These are phyloP conservation scores for Mycena albidolilacea DNA, from an alignment of 768 basidiomycete species.

Conservation along the genomic window DNA sequence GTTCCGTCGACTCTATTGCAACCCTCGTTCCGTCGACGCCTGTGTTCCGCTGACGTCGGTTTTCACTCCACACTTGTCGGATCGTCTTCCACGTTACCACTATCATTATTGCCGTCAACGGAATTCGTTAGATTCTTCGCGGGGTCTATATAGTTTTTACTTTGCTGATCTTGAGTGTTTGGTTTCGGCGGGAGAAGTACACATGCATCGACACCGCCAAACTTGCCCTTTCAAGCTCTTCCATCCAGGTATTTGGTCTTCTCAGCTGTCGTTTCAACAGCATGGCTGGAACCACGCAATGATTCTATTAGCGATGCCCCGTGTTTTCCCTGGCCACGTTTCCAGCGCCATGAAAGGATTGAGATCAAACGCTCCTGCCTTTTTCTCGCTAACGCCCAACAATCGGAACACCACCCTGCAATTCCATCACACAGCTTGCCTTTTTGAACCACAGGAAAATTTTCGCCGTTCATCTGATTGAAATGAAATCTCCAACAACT, in stretches of 20 bases:
- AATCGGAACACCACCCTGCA: not conserved
- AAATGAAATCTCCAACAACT: not conserved
- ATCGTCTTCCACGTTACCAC: not conserved
- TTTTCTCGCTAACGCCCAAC: not conserved
- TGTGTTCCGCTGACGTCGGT: constrained; percentile 5
- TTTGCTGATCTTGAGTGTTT: not conserved
- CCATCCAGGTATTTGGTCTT: not conserved
- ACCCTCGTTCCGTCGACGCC: not conserved
- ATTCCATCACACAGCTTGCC: not conserved
- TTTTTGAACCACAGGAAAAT: not conserved
- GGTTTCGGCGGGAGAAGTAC: not conserved
- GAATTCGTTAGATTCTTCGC: constrained; percentile 10
- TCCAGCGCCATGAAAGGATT: not conserved
- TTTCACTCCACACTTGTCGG: constrained; percentile 2
- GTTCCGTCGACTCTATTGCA: not conserved
- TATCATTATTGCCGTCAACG: constrained; percentile 27
- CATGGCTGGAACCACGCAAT: not conserved
- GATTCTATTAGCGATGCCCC: not conserved
- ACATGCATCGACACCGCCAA: not conserved
- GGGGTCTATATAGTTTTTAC: constrained; percentile 11
- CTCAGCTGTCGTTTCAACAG: not conserved
- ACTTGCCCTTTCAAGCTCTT: not conserved
- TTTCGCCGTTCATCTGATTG: not conserved
- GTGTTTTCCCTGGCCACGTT: not conserved
- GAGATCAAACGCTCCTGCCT: not conserved